Evolutionary conservation across 2,329 filamentous ascomycete genomes (phyloP), one percentile per base, ranked within the genome.

Genomic region (Fusarium subglutinans): DNA sequence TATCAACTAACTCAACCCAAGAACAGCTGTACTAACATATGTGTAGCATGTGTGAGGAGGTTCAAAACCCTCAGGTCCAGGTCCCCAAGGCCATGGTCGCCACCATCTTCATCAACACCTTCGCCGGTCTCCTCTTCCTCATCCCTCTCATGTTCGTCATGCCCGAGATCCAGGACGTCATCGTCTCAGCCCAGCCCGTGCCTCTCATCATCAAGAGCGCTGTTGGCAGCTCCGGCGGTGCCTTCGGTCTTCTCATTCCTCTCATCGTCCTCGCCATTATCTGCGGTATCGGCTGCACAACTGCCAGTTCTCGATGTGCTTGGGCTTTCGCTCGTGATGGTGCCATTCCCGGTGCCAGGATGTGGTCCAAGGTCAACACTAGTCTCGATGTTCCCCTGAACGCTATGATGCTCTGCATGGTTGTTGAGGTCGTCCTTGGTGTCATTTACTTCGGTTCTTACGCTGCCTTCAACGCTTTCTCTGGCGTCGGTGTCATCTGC

Each of bases 71-170:
- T 12, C 86, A 90, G 1, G 89, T 86, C 5, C 91, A 93, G 80
- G 91, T 93, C 11, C 91, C 91, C 73, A 92, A 91, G 80, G 92
- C 92, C 73, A 92, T 94, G 89, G 90, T 93, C 50, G 84, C 84
- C 56, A 91, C 91, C 69, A 86, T 93, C 73, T 70, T 90, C 73
- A 86, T 93, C 82, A 93, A 93, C 85, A 89, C 87, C 50, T 78
- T 91, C 71, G 88, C 87, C 72, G 92, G 92, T 33, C 85, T 94
- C 22, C 81, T 93, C 70, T 92, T 93, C 83, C 84, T 93, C 72
- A 87, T 94, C 65, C 91, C 91, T 4, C 83, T 94, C 60, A 85
- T 91, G 75, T 94, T 93, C 79, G 90, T 93, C 65, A 84, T 94
- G 20, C 91, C 91, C 56, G 88, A 92, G 53, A 86, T 93, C 65